phyloP scores from a whole-genome alignment of 148 eudicot genomes.

The Gaultheria prostrata region DNA sequence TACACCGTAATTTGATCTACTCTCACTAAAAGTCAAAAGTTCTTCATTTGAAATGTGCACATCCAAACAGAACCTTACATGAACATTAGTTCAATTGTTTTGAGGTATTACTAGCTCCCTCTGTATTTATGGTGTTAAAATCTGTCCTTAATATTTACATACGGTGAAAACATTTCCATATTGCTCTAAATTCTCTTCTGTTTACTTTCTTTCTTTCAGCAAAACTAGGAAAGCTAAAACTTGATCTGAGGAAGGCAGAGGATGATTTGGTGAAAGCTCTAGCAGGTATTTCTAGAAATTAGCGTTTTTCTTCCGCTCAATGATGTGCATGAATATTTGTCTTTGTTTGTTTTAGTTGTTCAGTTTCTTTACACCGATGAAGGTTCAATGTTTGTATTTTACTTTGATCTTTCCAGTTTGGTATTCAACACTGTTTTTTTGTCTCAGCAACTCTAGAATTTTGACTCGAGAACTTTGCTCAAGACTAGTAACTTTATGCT shows the following conservation, averaged over 20 bases:
- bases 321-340: not conserved
- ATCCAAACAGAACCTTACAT: too few relatives aligned
- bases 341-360: not conserved
- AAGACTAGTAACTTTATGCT: not conserved
- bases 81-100: not conserved
- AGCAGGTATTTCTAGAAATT: conserved; percentile 49
- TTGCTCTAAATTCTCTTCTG: not conserved
- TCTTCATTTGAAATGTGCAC: too few relatives aligned
- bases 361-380: not conserved
- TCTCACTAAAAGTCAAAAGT: not conserved
- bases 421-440: not conserved
- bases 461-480: conserved; percentile 8
- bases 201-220: conserved; percentile 28
- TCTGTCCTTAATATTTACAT: not conserved
- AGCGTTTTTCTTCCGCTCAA: not conserved
- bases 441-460: not conserved
- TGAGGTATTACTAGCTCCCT: not conserved
- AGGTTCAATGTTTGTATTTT: not conserved
- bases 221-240: conserved; percentile 64
- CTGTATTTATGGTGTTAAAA: not conserved
- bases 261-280: conserved; percentile 73
- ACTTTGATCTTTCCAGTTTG: not conserved
- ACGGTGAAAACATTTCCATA: not conserved
- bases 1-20: not conserved
- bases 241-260: conserved; percentile 64